Percentiles rank a stretch among this genome's conserved stretches.
phyloP scores from a whole-genome alignment of 192 early-diverging fungal genomes.

The Entrophospora sp. region DNA sequence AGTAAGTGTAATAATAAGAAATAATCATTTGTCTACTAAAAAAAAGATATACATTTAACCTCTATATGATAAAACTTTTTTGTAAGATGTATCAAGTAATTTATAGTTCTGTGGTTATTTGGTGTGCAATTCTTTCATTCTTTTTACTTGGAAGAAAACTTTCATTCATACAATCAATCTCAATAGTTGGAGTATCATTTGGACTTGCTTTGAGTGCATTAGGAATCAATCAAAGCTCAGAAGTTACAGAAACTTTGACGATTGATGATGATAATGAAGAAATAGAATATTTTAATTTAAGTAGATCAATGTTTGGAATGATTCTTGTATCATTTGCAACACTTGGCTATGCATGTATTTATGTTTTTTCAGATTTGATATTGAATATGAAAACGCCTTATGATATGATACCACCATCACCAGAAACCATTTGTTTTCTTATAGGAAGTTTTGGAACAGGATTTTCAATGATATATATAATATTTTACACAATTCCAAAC shows the following conservation, averaged over 20 bases:
- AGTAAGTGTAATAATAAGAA: conserved; percentile 25
- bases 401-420: conserved; percentile 28
- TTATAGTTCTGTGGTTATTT: conserved; percentile 52
- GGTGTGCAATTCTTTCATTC: conserved; percentile 51
- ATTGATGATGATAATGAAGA: not conserved
- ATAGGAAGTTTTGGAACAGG: conserved; percentile 36
- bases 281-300: not conserved
- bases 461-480: conserved; percentile 38
- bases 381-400: conserved; percentile 28
- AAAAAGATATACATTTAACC: not conserved
- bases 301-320: conserved; percentile 37
- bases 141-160: conserved; percentile 42
- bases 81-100: conserved; percentile 55
- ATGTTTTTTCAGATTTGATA: conserved; percentile 46
- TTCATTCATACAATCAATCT: conserved; percentile 39
- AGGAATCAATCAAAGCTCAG: conserved; percentile 25
- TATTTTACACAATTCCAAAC: conserved; percentile 41
- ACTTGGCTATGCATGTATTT: conserved; percentile 49
- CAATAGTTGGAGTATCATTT: conserved; percentile 43
- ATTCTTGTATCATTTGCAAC: conserved; percentile 43
- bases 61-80: conserved; percentile 6
- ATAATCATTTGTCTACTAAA: not conserved
- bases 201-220: conserved; percentile 46
- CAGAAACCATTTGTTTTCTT: conserved; percentile 43
- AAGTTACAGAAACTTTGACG: not conserved